phyloP scores from a whole-genome alignment of 768 basidiomycete genomes.

The Mycena albidolilacea region DNA sequence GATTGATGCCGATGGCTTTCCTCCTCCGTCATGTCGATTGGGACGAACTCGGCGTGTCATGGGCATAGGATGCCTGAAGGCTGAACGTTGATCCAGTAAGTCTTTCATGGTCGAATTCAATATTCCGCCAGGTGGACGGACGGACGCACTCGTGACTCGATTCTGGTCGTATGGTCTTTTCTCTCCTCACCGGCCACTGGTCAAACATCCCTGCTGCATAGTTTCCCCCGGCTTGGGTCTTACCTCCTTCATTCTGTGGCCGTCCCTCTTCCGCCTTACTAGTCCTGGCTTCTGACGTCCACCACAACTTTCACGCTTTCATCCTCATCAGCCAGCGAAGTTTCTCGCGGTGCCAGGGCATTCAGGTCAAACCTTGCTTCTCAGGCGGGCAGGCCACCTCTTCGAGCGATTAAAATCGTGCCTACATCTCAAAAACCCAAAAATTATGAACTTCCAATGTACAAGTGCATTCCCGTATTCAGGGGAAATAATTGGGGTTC shows the following conservation, averaged over 20 bases:
- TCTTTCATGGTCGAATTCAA: neutral
- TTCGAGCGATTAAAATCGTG: slow-evolving; percentile 5
- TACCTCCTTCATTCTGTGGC: slow-evolving; percentile 15
- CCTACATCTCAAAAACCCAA: slow-evolving; percentile 11
- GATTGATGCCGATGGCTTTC: neutral
- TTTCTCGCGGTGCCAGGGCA: neutral
- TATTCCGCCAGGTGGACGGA: slow-evolving; percentile 6
- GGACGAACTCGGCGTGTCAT: neutral
- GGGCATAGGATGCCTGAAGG: neutral
- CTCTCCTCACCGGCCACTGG: slow-evolving; percentile 11
- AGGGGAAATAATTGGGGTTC: slow-evolving; percentile 6
- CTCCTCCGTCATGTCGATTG: neutral
- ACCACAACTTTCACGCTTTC: slow-evolving; percentile 13
- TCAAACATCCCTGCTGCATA: slow-evolving; percentile 14
- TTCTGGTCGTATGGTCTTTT: slow-evolving; percentile 8
- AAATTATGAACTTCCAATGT: slow-evolving; percentile 7
- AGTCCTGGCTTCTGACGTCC: slow-evolving; percentile 6
- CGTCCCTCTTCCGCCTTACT: slow-evolving; percentile 11
- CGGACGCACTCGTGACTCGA: neutral
- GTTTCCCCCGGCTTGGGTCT: slow-evolving; percentile 15
- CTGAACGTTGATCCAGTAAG: neutral
- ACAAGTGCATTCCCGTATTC: slow-evolving; percentile 6
- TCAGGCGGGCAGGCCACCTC: slow-evolving; percentile 7
- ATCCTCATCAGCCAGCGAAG: slow-evolving; percentile 10
- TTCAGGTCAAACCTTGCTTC: slow-evolving; percentile 16